Conservation (phyloP, 805 yeast species). For the Candida ortonii region DNA sequence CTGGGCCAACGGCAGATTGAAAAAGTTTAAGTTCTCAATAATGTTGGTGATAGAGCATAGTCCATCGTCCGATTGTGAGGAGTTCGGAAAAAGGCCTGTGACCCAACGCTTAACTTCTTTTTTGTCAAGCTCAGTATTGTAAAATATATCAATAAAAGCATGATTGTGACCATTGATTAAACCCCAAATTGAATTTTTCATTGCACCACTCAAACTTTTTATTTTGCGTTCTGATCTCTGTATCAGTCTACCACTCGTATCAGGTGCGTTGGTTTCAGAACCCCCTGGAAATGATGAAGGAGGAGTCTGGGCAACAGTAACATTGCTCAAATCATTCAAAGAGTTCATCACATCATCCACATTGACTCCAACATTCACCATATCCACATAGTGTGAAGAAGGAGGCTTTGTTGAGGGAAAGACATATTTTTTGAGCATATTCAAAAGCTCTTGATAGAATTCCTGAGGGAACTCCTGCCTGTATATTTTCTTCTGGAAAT, state of each 20-base stretch:
- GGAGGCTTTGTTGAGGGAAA: constrained; percentile 8
- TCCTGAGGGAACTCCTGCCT: constrained; percentile 12
- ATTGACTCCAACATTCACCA: constrained; percentile 20
- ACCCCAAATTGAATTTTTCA: constrained; percentile 26
- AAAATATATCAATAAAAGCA: constrained; percentile 21
- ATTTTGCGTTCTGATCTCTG: constrained; percentile 4
- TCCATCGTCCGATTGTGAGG: constrained; percentile 4
- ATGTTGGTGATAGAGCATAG: constrained; percentile 11
- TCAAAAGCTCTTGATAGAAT: constrained; percentile 19
- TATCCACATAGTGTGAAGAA: constrained; percentile 17
- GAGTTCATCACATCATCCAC: constrained; percentile 28
- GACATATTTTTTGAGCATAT: constrained; percentile 8
- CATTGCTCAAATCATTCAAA: constrained; percentile 24
- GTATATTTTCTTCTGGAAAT: constrained; percentile 17
- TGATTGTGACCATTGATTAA: constrained; percentile 18
- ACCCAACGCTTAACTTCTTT: constrained; percentile 13
- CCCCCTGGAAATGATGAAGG: constrained; percentile 10
- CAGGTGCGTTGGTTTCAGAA: constrained; percentile 5
- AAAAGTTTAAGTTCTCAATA: constrained; percentile 33
- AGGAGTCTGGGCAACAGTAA: constrained; percentile 23
- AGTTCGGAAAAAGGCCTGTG: constrained; percentile 17
- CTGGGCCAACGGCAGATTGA: constrained; percentile 43
- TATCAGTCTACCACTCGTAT: constrained; percentile 1
- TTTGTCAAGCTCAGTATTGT: constrained; percentile 11
- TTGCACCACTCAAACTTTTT: constrained; percentile 8